These are phyloP conservation scores for Didymosphaeria variabile DNA, from an alignment of 2,329 filamentous ascomycete species.

Conservation along the genomic window DNA sequence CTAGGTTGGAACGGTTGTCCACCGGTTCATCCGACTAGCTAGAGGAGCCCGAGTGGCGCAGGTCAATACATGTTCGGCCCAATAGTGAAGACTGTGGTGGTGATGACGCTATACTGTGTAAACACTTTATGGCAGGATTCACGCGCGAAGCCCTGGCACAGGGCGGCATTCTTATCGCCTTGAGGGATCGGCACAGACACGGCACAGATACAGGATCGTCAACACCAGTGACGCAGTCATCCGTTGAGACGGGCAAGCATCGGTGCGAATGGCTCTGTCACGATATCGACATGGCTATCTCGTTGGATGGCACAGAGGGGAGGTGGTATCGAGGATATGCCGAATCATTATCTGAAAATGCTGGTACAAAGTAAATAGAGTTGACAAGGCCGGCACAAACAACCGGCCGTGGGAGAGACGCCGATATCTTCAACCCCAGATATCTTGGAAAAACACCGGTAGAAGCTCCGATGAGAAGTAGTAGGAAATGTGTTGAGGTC, in stretches of 20 bases:
- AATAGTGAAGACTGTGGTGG: not conserved
- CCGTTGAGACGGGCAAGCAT: not conserved
- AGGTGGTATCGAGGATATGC: not conserved
- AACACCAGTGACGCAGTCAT: not conserved
- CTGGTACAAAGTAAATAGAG: not conserved
- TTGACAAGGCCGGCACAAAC: not conserved
- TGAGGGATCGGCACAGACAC: not conserved
- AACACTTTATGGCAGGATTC: not conserved
- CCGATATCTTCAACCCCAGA: slow-evolving; percentile 3
- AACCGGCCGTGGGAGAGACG: slow-evolving; percentile 2
- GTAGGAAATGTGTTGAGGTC: not conserved
- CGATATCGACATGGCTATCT: not conserved
- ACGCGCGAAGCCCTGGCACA: not conserved
- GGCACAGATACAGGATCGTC: not conserved
- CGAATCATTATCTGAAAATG: slow-evolving; percentile 1
- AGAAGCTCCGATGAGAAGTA: not conserved
- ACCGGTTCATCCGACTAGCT: not conserved
- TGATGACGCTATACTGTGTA: not conserved
- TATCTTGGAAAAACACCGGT: not conserved
- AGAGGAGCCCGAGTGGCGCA: not conserved
- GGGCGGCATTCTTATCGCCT: not conserved
- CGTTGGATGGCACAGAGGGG: not conserved
- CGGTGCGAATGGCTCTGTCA: not conserved
- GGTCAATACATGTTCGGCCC: not conserved
- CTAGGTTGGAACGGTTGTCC: not conserved